Conservation (phyloP, 176 grass and related monocot species). For the Saccharum officinarum region DNA sequence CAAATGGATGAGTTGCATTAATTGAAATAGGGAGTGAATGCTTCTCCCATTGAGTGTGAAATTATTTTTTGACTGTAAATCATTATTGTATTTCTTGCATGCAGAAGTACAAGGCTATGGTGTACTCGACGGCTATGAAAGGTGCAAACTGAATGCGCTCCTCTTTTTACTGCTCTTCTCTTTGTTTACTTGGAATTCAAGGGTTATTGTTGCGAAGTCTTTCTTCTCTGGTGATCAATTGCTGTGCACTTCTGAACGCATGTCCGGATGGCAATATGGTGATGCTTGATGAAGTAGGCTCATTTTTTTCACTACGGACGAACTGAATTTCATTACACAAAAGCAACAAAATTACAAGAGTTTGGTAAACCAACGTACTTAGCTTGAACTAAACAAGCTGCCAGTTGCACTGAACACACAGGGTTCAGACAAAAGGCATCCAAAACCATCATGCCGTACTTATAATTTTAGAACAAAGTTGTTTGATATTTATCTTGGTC, state of each 20-base stretch:
- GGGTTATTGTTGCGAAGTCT: neutral
- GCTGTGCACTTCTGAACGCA: neutral
- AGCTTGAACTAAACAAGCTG: neutral
- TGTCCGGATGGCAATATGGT: neutral
- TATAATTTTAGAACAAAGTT: no score
- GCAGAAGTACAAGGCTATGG: slow-evolving; percentile 52
- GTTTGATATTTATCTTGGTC: no score
- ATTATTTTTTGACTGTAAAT: slow-evolving; percentile 4
- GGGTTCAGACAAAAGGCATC: neutral
- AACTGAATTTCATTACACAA: neutral
- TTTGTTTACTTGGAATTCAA: neutral
- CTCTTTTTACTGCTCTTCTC: slow-evolving; percentile 9
- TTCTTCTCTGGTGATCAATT: neutral
- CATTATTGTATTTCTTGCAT: slow-evolving; percentile 5
- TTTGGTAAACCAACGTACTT: neutral
- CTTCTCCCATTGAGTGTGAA: neutral
- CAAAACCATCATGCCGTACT: neutral
- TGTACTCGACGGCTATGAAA: slow-evolving; percentile 41
- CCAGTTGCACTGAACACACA: neutral
- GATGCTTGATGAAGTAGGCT: neutral
- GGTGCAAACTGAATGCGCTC: slow-evolving; percentile 26
- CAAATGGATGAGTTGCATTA: neutral
- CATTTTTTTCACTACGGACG: neutral
- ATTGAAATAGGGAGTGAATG: neutral
- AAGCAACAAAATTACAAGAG: neutral